These are phyloP conservation scores for Colletotrichum destructivum DNA, from an alignment of 2,329 filamentous ascomycete species.

Conservation along the genomic window DNA sequence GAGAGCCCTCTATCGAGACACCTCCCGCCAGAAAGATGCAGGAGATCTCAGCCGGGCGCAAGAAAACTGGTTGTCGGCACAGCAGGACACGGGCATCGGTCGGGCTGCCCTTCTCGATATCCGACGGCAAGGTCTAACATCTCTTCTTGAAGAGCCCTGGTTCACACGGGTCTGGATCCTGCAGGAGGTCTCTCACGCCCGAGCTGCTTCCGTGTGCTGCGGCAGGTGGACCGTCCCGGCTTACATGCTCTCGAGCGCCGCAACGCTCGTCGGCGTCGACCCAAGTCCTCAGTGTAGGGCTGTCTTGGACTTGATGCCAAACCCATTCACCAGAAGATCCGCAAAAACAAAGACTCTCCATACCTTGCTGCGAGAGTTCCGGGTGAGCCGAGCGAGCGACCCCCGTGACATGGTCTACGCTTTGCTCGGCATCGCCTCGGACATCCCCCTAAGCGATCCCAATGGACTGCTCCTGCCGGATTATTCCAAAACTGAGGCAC, in stretches of 20 bases:
- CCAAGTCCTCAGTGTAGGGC: background rate
- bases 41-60: background rate
- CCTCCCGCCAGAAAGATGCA: background rate
- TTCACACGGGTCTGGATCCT: slow-evolving; percentile 26
- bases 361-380: background rate
- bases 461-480: background rate
- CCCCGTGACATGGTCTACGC: slow-evolving; percentile 15
- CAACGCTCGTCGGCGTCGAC: slow-evolving; percentile 3
- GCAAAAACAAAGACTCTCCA: background rate
- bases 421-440: slow-evolving; percentile 6
- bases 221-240: slow-evolving; percentile 1
- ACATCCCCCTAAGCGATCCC: background rate
- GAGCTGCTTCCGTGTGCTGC: background rate
- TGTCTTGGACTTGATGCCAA: slow-evolving; percentile 11
- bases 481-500: background rate
- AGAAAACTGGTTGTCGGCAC: background rate
- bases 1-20: background rate
- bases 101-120: background rate
- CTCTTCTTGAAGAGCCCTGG: background rate
- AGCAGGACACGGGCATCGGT: background rate
- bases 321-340: background rate
- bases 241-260: background rate
- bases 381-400: slow-evolving; percentile 1
- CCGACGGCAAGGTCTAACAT: background rate
- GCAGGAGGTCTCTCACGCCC: slow-evolving; percentile 12